These are phyloP conservation scores for Sporobolomyces pararoseus DNA, from an alignment of 768 basidiomycete species.

Conservation along the genomic window DNA sequence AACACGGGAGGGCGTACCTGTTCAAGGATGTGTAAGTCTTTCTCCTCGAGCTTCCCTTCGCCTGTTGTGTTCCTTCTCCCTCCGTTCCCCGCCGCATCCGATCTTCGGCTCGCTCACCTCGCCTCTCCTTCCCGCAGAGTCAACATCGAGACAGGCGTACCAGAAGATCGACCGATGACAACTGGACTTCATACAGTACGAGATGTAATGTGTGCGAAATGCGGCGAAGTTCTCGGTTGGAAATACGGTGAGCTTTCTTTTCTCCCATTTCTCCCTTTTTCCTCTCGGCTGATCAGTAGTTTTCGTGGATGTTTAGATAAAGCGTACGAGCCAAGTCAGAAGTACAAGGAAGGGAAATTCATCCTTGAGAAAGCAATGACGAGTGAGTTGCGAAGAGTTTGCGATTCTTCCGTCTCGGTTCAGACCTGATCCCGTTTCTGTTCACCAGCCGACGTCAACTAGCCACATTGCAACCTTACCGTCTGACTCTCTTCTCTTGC, in stretches of 20 bases:
- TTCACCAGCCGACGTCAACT: constrained; percentile 11
- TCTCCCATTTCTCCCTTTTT: constrained; percentile 47
- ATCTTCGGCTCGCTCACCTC: background rate
- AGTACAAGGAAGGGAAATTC: constrained; percentile 97
- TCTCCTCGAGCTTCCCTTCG: background rate
- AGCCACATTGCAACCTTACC: too few species aligned
- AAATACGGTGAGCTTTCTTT: constrained; percentile 65
- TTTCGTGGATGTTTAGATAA: constrained; percentile 61
- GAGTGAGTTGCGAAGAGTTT: constrained; percentile 39
- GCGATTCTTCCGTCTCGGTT: background rate
- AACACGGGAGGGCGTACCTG: constrained; percentile 90
- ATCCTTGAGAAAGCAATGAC: constrained; percentile 67
- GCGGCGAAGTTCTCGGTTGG: constrained; percentile 82
- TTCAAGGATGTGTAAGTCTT: constrained; percentile 85
- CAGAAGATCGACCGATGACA: constrained; percentile 90
- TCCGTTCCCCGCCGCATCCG: background rate
- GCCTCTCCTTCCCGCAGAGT: constrained; percentile 58
- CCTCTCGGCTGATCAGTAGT: too few species aligned
- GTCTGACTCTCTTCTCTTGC: background rate
- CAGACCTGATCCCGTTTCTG: background rate
- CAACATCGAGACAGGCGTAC: constrained; percentile 83
- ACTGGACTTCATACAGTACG: constrained; percentile 94
- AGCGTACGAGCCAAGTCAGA: constrained; percentile 78
- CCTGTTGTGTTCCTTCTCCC: too few species aligned
- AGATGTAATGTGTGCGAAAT: constrained; percentile 91